Conservation (phyloP, 2,329 filamentous ascomycete species). For the Shiraia bambusicola region DNA sequence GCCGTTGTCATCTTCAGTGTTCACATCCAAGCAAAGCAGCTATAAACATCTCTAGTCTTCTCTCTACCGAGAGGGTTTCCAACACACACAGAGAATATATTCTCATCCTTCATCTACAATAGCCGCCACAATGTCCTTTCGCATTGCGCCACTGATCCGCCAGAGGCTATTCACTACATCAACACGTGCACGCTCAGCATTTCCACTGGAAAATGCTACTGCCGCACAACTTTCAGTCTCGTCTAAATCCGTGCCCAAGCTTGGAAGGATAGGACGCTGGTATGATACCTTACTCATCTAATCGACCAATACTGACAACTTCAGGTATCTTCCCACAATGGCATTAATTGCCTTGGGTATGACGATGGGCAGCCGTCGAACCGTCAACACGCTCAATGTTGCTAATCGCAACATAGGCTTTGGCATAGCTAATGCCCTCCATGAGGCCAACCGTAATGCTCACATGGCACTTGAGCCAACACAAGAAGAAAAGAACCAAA, state of each 20-base stretch:
- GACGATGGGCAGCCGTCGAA: slow-evolving; percentile 24
- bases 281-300: slow-evolving; percentile 11
- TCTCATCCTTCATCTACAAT: slow-evolving; percentile 3
- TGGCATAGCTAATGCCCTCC: slow-evolving; percentile 33
- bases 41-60: slow-evolving; percentile 4
- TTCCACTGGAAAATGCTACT: slow-evolving; percentile 27
- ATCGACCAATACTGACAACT: slow-evolving; percentile 3
- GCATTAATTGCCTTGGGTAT: slow-evolving; percentile 36
- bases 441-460: slow-evolving; percentile 34
- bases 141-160: slow-evolving; percentile 24
- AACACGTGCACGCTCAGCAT: slow-evolving; percentile 24
- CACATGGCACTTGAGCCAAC: slow-evolving; percentile 24
- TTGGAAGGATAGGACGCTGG: slow-evolving; percentile 38
- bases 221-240: slow-evolving; percentile 27
- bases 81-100: slow-evolving; percentile 1
- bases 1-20: slow-evolving; percentile 13
- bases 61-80: slow-evolving; percentile 1
- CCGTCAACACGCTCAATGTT: slow-evolving; percentile 28
- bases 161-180: slow-evolving; percentile 36
- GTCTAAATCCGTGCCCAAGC: slow-evolving; percentile 28
- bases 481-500: slow-evolving; percentile 35
- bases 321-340: slow-evolving; percentile 40
- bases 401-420: slow-evolving; percentile 39
- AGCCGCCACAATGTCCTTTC: slow-evolving; percentile 31
- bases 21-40: slow-evolving; percentile 1